These are phyloP conservation scores for Beauveria scarabaeidicola DNA, from an alignment of 2,329 filamentous ascomycete species.

Conservation along the genomic window DNA sequence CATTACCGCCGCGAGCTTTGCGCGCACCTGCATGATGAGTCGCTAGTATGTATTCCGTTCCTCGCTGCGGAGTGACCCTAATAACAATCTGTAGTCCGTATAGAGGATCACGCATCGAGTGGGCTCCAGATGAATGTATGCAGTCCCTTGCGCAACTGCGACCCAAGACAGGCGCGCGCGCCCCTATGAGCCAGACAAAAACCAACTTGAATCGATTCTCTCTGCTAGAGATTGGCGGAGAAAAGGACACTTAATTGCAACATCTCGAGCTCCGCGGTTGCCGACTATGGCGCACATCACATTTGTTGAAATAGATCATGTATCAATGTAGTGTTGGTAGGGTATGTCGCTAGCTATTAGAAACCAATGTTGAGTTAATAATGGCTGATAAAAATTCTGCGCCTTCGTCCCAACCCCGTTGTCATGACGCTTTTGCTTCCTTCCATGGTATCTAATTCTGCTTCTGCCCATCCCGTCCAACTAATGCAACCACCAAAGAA, in stretches of 20 bases:
- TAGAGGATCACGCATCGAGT: conserved; percentile 62
- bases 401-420: not conserved
- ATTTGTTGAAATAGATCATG: not conserved
- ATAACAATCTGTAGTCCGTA: conserved; percentile 47
- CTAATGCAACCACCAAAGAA: not conserved
- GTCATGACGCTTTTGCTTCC: not conserved
- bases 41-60: conserved; percentile 30
- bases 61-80: conserved; percentile 14
- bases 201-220: conserved; percentile 3
- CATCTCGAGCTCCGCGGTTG: not conserved
- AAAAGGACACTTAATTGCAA: not conserved
- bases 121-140: conserved; percentile 64
- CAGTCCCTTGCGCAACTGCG: conserved; percentile 37
- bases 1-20: conserved; percentile 65
- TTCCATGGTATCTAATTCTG: conserved; percentile 1
- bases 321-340: not conserved
- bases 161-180: conserved; percentile 15
- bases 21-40: conserved; percentile 70
- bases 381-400: not conserved
- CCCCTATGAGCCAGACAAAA: conserved; percentile 21
- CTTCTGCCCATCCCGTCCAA: not conserved
- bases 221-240: not conserved
- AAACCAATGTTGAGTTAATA: not conserved
- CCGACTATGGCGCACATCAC: not conserved
- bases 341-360: not conserved